A percentile compares a stretch with the other conserved stretches of the same genome.
phyloP scores from a whole-genome alignment of 1,139 yeast species.

The Pichia sp. region DNA sequence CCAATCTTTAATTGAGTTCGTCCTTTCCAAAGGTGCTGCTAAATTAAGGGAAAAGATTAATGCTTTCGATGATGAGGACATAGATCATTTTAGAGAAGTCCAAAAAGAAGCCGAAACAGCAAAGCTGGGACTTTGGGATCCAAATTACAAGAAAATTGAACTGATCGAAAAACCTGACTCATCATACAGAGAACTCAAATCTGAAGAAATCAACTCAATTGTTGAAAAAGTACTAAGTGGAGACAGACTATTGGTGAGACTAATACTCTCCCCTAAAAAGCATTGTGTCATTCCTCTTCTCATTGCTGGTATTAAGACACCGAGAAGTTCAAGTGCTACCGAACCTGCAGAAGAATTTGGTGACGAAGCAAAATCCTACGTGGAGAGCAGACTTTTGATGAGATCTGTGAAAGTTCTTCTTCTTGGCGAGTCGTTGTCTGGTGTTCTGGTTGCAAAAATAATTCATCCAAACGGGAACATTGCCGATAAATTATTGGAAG shows the following conservation, averaged over 20 bases:
- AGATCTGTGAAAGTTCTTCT: constrained; percentile 56
- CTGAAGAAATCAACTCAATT: constrained; percentile 49
- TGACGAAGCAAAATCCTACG: constrained; percentile 61
- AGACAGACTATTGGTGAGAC: constrained; percentile 63
- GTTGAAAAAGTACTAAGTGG: constrained; percentile 78
- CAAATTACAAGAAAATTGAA: constrained; percentile 33
- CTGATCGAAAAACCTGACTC: constrained; percentile 35
- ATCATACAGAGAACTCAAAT: constrained; percentile 35
- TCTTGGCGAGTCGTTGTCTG: constrained; percentile 58
- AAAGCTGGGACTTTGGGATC: constrained; percentile 56
- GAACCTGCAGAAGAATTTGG: constrained; percentile 48
- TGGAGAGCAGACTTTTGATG: constrained; percentile 64
- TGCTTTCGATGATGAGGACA: constrained; percentile 34
- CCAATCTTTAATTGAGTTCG: constrained; percentile 53
- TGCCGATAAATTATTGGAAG: constrained; percentile 60
- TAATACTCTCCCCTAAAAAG: constrained; percentile 41
- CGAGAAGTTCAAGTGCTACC: constrained; percentile 54
- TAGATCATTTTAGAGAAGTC: constrained; percentile 38
- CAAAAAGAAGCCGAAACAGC: constrained; percentile 50
- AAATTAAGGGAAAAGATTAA: constrained; percentile 60
- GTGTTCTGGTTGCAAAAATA: constrained; percentile 56
- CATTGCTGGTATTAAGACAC: constrained; percentile 70
- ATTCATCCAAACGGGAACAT: constrained; percentile 75
- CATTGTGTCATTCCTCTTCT: constrained; percentile 55
- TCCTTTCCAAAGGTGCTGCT: constrained; percentile 57